Conservation (phyloP, 768 basidiomycete genomes). For the Psilocybe cyanescens region DNA sequence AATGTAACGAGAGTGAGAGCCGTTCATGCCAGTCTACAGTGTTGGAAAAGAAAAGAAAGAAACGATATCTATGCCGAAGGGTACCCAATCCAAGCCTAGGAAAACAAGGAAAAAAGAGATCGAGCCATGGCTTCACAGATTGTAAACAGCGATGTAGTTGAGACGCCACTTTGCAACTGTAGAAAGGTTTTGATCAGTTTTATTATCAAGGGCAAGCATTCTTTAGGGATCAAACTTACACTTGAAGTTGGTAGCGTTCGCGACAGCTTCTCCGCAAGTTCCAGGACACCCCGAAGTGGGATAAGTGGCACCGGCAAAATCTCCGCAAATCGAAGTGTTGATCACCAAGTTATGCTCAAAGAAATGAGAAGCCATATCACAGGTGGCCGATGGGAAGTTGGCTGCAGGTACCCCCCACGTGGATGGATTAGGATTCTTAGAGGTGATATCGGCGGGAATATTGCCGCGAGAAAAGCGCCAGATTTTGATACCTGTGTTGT, state of each 20-base stretch:
- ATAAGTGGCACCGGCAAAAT: conserved; percentile 44
- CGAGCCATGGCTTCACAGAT: conserved; percentile 5
- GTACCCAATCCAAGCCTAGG: not conserved
- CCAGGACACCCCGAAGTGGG: conserved; percentile 41
- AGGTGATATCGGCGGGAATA: conserved; percentile 56
- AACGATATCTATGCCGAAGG: not conserved
- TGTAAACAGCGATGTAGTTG: conserved; percentile 59
- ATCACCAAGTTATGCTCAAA: conserved; percentile 53
- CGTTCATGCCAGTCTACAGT: not conserved
- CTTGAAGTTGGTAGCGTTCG: conserved; percentile 26
- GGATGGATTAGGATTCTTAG: conserved; percentile 46
- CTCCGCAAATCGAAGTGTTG: conserved; percentile 52
- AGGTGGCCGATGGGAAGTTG: conserved; percentile 50
- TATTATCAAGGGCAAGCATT: not conserved
- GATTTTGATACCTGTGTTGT: conserved; percentile 51
- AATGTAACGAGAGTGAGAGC: conserved; percentile 10
- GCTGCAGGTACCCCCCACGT: conserved; percentile 59
- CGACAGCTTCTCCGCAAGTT: conserved; percentile 31
- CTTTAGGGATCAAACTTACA: conserved; percentile 17
- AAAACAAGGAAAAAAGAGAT: not conserved
- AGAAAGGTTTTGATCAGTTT: conserved; percentile 2
- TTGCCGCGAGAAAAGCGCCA: conserved; percentile 59
- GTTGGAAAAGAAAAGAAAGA: not conserved
- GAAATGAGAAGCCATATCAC: conserved; percentile 55
- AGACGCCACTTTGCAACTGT: conserved; percentile 60